Evolutionary conservation across 257 asterid genomes (phyloP).

Genomic region (Solanum sejunctum): DNA sequence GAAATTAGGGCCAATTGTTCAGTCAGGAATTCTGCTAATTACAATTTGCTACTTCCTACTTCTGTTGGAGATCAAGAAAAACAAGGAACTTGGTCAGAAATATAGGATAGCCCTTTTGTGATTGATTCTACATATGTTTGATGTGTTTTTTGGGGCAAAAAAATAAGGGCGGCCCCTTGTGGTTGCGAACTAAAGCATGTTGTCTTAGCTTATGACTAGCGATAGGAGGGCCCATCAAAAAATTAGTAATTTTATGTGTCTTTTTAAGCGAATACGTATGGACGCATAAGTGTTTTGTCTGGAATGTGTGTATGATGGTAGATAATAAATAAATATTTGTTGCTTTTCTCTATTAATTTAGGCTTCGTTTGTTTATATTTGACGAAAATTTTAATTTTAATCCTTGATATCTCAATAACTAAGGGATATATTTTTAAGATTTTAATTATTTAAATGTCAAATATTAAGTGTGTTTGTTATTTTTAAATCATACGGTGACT

Average conservation of each 20-base stretch:
- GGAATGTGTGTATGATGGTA: background rate
- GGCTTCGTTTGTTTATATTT: background rate
- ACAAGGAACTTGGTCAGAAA: conserved; percentile 10
- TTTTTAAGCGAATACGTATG: background rate
- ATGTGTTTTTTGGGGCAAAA: background rate
- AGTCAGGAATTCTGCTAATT: conserved; percentile 18
- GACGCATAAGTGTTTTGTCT: background rate
- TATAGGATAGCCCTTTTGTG: conserved; percentile 1
- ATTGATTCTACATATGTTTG: background rate
- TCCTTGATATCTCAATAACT: background rate
- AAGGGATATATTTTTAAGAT: background rate
- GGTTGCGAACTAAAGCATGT: background rate
- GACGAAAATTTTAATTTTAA: background rate
- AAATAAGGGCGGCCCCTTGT: background rate
- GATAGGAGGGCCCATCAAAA: too few species aligned
- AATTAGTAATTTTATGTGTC: too few species aligned
- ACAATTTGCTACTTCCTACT: background rate
- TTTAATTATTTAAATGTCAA: background rate
- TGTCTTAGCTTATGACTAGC: background rate
- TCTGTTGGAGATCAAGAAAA: conserved; percentile 12
- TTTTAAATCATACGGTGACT: background rate
- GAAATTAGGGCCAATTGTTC: conserved; percentile 62
- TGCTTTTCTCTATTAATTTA: background rate
- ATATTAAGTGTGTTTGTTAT: background rate
- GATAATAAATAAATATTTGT: background rate